A percentile compares a stretch with the other conserved stretches of the same genome.
phyloP scores from a whole-genome alignment of 352 stramenopile genomes.

The Phytophthora pinifolia region DNA sequence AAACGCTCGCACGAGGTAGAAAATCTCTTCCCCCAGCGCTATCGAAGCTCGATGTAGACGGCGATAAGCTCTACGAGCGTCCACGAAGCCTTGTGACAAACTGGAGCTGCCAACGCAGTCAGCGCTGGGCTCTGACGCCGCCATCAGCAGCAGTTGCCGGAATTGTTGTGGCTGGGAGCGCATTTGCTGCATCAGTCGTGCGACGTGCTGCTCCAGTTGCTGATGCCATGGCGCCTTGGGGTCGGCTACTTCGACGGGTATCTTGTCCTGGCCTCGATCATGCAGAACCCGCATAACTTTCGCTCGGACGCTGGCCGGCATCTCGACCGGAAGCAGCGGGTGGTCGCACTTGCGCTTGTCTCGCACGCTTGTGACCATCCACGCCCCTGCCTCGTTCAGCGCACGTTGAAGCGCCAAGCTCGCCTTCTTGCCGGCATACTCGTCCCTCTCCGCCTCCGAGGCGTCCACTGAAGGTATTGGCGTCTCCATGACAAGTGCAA shows the following conservation, averaged over 20 bases:
- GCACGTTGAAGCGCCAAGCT: slow-evolving; percentile 24
- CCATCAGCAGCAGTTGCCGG: slow-evolving; percentile 35
- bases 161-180: slow-evolving; percentile 36
- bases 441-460: slow-evolving; percentile 4
- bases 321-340: slow-evolving; percentile 18
- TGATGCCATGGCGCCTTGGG: slow-evolving; percentile 37
- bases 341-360: slow-evolving; percentile 35
- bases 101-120: slow-evolving; percentile 11
- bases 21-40: slow-evolving; percentile 47
- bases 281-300: slow-evolving; percentile 29
- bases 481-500: slow-evolving; percentile 13
- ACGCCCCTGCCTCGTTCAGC: slow-evolving; percentile 7
- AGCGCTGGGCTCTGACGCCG: slow-evolving; percentile 18
- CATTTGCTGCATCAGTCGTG: slow-evolving; percentile 47
- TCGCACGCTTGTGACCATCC: slow-evolving; percentile 21
- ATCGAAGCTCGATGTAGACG: slow-evolving; percentile 37
- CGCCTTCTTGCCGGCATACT: slow-evolving; percentile 13
- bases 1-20: slow-evolving; percentile 38
- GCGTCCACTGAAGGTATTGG: slow-evolving; percentile 5
- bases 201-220: slow-evolving; percentile 47
- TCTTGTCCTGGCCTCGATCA: slow-evolving; percentile 18
- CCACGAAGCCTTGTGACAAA: slow-evolving; percentile 7
- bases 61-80: slow-evolving; percentile 36
- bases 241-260: slow-evolving; percentile 8
- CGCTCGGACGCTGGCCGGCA: slow-evolving; percentile 20